phyloP scores from a whole-genome alignment of 1,139 yeast genomes.

The Debaryomyces udenii region DNA sequence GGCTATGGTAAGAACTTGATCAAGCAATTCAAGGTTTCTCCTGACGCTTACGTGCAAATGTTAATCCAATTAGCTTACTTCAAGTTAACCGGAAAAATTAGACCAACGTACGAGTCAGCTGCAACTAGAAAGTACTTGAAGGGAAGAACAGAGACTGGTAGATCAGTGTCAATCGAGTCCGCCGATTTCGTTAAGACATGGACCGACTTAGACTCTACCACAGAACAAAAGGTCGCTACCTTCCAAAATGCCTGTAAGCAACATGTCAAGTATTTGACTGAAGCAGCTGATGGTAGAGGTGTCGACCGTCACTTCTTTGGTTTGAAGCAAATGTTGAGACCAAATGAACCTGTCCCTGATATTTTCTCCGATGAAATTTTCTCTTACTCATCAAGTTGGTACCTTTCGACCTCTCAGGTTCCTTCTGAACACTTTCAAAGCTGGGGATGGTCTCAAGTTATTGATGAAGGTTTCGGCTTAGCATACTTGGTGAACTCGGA shows the following conservation, averaged over 20 bases:
- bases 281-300: constrained; percentile 86
- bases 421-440: constrained; percentile 88
- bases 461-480: constrained; percentile 90
- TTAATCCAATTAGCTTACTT: constrained; percentile 75
- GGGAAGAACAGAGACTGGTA: constrained; percentile 97
- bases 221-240: constrained; percentile 63
- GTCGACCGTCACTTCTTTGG: constrained; percentile 96
- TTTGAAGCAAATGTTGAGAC: constrained; percentile 67
- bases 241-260: constrained; percentile 75
- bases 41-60: constrained; percentile 79
- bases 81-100: constrained; percentile 76
- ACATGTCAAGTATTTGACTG: constrained; percentile 73
- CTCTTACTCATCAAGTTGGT: constrained; percentile 81
- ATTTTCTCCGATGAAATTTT: constrained; percentile 78
- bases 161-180: constrained; percentile 81
- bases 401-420: constrained; percentile 84
- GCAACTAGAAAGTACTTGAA: constrained; percentile 86
- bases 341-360: constrained; percentile 66
- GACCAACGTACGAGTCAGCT: constrained; percentile 96
- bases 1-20: constrained; percentile 74
- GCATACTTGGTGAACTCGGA: constrained; percentile 92
- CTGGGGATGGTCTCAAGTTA: constrained; percentile 96
- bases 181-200: constrained; percentile 75
- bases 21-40: constrained; percentile 69
- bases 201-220: constrained; percentile 59